These are phyloP conservation scores for Monilinia aucupariae DNA, from an alignment of 2,329 filamentous ascomycete genomes.

Conservation along the genomic window DNA sequence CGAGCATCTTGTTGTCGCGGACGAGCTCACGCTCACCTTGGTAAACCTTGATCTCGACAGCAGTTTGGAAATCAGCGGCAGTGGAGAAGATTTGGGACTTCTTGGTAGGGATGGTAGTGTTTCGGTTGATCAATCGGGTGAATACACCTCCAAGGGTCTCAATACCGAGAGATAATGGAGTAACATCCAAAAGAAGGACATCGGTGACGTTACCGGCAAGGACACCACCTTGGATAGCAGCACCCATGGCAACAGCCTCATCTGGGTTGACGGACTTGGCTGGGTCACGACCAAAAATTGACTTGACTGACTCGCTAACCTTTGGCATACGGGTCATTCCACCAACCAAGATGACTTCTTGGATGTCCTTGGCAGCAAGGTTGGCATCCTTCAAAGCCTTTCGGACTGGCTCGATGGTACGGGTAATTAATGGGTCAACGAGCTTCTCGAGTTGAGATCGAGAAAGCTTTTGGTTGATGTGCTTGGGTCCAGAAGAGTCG, in stretches of 20 bases:
- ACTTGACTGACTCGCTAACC: conserved; percentile 93
- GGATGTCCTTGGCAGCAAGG: conserved; percentile 86
- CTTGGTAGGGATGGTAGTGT: conserved; percentile 99
- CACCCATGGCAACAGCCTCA: conserved; percentile 96
- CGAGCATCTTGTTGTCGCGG: conserved; percentile 95
- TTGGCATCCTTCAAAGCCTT: conserved; percentile 96
- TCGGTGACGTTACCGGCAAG: conserved; percentile 96
- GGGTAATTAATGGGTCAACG: conserved; percentile 80
- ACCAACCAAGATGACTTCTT: conserved; percentile 96
- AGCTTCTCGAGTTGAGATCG: conserved; percentile 89
- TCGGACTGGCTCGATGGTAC: conserved; percentile 86
- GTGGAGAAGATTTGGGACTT: conserved; percentile 99
- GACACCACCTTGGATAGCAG: conserved; percentile 93
- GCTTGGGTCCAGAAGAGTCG: conserved; percentile 90
- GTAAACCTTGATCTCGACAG: conserved; percentile 99
- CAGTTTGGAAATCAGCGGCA: conserved; percentile 95
- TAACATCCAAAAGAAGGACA: conserved; percentile 90
- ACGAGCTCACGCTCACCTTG: conserved; percentile 99
- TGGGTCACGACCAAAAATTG: conserved; percentile 91
- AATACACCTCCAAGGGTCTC: conserved; percentile 98
- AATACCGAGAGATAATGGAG: conserved; percentile 93
- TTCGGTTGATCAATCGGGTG: conserved; percentile 96
- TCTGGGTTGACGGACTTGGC: conserved; percentile 99
- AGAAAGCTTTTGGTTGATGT: conserved; percentile 94
- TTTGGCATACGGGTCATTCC: conserved; percentile 99